Evolutionary conservation across 805 yeast species (phyloP), one percentile per base, ranked within the genome.

Genomic region (Wickerhamomyces chaumierensis): DNA sequence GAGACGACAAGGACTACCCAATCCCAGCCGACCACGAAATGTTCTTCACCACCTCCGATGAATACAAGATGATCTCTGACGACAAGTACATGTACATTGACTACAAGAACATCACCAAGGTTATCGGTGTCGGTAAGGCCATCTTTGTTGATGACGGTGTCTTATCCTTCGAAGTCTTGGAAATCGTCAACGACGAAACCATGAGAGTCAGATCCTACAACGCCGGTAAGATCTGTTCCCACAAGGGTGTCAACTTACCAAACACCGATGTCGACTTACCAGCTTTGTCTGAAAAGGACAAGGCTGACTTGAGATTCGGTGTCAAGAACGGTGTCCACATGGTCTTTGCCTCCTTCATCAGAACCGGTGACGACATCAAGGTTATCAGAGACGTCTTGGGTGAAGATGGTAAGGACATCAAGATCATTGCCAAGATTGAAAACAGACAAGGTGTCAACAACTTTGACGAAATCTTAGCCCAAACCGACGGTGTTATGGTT

Each of bases 361-460:
- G 98, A 75, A 72, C 90, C 51, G 96, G 85, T 56, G 67, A 83
- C 49, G 98, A 92, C 67, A 82, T 92, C 62, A 67, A 61, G 58
- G 81, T 84, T 60, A 92, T 92, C 69, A 83, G 98, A 70, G 71
- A 78, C 60, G 96, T 90, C 43, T 74, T 92, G 55, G 97, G 97
- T 62, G 96, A 87, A 69, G 95, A 86, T 39, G 98, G 98, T 63
- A 81, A 80, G 68, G 83, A 85, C 59, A 84, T 92, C 66, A 94
- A 92, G 75, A 87, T 92, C 70, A 88, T 92, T 56, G 81, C 86
- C 63, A 92, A 92, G 78, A 90, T 92, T 62, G 98, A 92, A 75
- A 88, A 87, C 75, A 97, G 90, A 73, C 98, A 92, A 71, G 98
- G 98, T 76, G 97, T 92, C 58, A 88, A 92, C 83, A 92, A 92